Base-by-base conservation (phyloP, 192 early-diverging fungal genomes). In the Coemansia reversa region DNA sequence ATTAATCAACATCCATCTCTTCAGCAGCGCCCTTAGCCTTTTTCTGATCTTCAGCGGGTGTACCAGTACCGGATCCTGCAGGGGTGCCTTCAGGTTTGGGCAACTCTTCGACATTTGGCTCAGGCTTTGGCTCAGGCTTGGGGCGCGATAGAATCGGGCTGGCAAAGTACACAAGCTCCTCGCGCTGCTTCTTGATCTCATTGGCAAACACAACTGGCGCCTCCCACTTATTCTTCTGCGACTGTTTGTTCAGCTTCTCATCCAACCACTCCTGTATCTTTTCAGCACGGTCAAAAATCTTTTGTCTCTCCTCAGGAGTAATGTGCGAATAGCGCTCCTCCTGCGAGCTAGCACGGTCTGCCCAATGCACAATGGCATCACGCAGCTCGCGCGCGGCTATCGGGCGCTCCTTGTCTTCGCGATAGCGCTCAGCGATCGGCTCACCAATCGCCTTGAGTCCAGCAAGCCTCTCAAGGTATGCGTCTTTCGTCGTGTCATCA, bases 321-420 rank as follows among this genome's bases (percentile, higher is more conserved):
- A 98, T 94, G 82, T 97, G 95, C 55, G 86, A 55, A 72, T 91
- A 95, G 66, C 89, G 88, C 70, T 92, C 94, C 63, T 96, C 93
- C 66, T 84, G 81, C 70, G 86, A 86, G 27, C 84, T 83, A 24
- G 91, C 86, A 67, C 89, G 88, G 47, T 88, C 70, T 39, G 91
- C 81, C 59, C 90, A 88, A 32, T 86, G 84, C 62, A 89, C 83
- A 63, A 94, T 84, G 30, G 83, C 79, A 23, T 94, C 94, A 59
- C 91, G 87, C 65, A 98, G 87, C 69, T 83, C 84, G 67, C 87
- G 85, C 55, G 86, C 93, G n/a, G 94, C 90, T 59, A 82, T 84
- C 45, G 95, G 93, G 24, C 91, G 89, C 64, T 93, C 89, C 56
- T 92, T 92, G 59, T 86, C 74, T 75, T 98, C 93, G 65, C 88